phyloP scores from a whole-genome alignment of 148 eudicot species.

The Chenopodium formosanum region DNA sequence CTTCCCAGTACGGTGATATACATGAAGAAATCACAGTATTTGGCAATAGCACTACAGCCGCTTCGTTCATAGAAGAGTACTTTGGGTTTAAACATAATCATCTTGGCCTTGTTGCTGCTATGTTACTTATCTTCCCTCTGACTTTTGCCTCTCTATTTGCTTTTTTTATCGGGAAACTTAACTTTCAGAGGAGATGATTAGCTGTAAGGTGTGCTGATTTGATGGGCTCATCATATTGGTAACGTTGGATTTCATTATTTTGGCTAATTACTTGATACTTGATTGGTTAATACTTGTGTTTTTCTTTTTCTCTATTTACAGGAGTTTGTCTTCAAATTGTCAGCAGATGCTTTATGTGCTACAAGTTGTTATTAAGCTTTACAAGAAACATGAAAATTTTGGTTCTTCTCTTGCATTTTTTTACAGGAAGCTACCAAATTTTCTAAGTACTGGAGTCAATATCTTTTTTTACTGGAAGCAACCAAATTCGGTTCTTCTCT shows the following conservation, averaged over 20 bases:
- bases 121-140: slow-evolving; percentile 53
- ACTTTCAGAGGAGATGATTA: slow-evolving; percentile 69
- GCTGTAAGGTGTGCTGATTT: not conserved
- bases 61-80: slow-evolving; percentile 54
- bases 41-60: slow-evolving; percentile 42
- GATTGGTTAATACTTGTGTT: not conserved
- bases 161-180: slow-evolving; percentile 54
- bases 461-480: too few species aligned
- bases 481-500: too few species aligned
- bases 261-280: not conserved
- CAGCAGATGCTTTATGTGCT: too few species aligned
- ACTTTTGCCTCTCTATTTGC: slow-evolving; percentile 58
- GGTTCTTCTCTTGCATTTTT: too few species aligned
- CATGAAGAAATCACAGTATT: slow-evolving; percentile 37
- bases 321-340: too few species aligned
- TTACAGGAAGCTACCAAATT: too few species aligned
- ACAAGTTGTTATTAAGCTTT: too few species aligned
- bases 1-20: slow-evolving; percentile 76
- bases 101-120: slow-evolving; percentile 46
- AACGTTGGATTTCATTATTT: not conserved
- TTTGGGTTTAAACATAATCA: slow-evolving; percentile 56
- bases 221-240: not conserved
- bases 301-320: too few species aligned
- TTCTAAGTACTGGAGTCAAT: too few species aligned
- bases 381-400: too few species aligned